Conservation (phyloP, 2,329 filamentous ascomycete species). For the Grosmannia penicillata region DNA sequence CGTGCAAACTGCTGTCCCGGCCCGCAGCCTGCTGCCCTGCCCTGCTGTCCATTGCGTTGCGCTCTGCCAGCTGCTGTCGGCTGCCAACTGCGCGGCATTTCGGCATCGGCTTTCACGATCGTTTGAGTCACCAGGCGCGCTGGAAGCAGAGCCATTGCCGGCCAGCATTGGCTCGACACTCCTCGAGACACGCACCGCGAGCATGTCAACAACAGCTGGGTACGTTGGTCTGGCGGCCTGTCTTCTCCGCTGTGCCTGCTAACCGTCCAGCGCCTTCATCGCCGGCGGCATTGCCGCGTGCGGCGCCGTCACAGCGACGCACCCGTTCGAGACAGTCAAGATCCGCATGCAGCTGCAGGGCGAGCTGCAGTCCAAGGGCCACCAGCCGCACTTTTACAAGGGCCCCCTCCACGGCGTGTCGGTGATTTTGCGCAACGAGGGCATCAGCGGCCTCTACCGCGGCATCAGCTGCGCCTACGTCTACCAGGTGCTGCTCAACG, state of each 20-base stretch:
- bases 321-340: slow-evolving; percentile 98
- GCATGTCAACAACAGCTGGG: slow-evolving; percentile 11
- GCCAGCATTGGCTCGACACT: too few relatives aligned
- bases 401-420: slow-evolving; percentile 84
- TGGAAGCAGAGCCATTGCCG: too few relatives aligned
- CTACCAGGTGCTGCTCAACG: slow-evolving; percentile 93
- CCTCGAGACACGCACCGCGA: not conserved
- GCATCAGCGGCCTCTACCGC: slow-evolving; percentile 68
- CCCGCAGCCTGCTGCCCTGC: too few relatives aligned
- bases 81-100: too few relatives aligned
- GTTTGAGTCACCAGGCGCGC: too few relatives aligned
- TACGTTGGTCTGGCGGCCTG: not conserved
- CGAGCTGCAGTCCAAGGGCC: slow-evolving; percentile 75
- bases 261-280: slow-evolving; percentile 59
- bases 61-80: too few relatives aligned
- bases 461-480: slow-evolving; percentile 86
- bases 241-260: not conserved
- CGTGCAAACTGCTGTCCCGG: too few relatives aligned
- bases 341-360: slow-evolving; percentile 95
- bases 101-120: not conserved
- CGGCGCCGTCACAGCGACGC: slow-evolving; percentile 91
- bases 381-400: slow-evolving; percentile 76
- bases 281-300: slow-evolving; percentile 94
- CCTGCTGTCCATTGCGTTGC: too few relatives aligned
- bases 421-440: slow-evolving; percentile 85